Base-by-base conservation (phyloP, 2,329 filamentous ascomycete genomes). In the Sclerotinia minor region DNA sequence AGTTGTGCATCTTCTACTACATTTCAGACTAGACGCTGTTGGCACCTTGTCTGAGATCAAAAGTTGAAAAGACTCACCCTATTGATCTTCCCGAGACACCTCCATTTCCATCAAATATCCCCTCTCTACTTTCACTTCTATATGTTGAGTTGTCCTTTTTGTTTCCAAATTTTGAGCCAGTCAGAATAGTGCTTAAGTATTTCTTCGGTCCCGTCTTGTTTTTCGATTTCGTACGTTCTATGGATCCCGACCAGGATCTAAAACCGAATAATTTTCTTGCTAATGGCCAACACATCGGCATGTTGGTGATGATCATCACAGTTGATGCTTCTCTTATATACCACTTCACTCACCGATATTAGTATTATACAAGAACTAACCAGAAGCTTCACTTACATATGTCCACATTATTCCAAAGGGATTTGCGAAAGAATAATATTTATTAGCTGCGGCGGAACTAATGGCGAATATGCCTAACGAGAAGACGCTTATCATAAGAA, bases 301-400 rank as follows among this genome's bases (percentile, higher is more conserved):
- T 76, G 71, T 86, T 86, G 70, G 82, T 79, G 13, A 86, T 83
- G 69, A 82, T 81, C 6, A 85, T 78, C 9, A 83, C 83, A 2
- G 84, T 82, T 35, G 78, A 81, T 13, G 83, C 81, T 78, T 87
- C 84, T 66, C 84, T 79, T 26, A 81, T 79, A 73, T 85, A 85
- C 83, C 84, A 86, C 24, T 82, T 74, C 24, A 69, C 71, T 72
- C 72, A 76, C 41, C 2, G n/a, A 26, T 3, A 19, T 64, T 53
- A 64, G 60, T 6, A 35, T 29, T 54, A 21, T n/a, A 15, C 29
- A 26, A 15, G 13, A 26, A 41, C 9, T 26, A n/a, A 38, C 29
- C 35, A 26, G 24, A 9, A 11, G n/a, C 19, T 63, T 67, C 70
- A 76, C 54, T 47, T 32, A 66, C 54, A 58, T 54, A 64, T 45